A percentile compares a stretch with the other conserved stretches of the same genome.
These are phyloP conservation scores for Anisodus tanguticus DNA, from an alignment of 257 asterid species.

Conservation along the genomic window DNA sequence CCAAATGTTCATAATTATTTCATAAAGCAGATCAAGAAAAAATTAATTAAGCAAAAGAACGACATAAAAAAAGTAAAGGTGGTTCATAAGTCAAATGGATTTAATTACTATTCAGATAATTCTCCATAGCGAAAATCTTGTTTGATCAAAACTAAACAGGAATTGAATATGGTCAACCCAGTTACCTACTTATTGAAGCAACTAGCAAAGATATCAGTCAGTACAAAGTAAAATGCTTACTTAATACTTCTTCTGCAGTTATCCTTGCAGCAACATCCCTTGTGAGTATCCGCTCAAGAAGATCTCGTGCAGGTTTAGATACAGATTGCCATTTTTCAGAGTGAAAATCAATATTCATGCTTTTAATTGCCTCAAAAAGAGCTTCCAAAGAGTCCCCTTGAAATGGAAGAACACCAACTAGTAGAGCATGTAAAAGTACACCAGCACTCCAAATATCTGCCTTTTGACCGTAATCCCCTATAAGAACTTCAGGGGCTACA, in stretches of 20 bases:
- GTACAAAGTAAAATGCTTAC: constrained; percentile 38
- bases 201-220: not conserved
- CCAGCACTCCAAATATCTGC: constrained; percentile 61
- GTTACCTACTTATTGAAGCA: not conserved
- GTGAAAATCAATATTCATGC: constrained; percentile 48
- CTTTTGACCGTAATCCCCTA: constrained; percentile 49
- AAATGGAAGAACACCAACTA: constrained; percentile 54
- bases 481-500: constrained; percentile 56
- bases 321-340: constrained; percentile 48
- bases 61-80: not conserved
- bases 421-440: constrained; percentile 53
- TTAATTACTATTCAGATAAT: not conserved
- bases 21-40: not conserved
- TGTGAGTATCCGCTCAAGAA: constrained; percentile 51
- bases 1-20: not conserved
- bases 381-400: constrained; percentile 47
- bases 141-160: not conserved
- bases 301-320: constrained; percentile 56
- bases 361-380: constrained; percentile 49
- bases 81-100: not conserved
- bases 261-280: constrained; percentile 53
- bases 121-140: not conserved
- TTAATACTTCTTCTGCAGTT: constrained; percentile 53
- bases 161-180: not conserved
- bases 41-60: not conserved